phyloP scores from a whole-genome alignment of 768 basidiomycete species.

The Rossbeevera mucosa region DNA sequence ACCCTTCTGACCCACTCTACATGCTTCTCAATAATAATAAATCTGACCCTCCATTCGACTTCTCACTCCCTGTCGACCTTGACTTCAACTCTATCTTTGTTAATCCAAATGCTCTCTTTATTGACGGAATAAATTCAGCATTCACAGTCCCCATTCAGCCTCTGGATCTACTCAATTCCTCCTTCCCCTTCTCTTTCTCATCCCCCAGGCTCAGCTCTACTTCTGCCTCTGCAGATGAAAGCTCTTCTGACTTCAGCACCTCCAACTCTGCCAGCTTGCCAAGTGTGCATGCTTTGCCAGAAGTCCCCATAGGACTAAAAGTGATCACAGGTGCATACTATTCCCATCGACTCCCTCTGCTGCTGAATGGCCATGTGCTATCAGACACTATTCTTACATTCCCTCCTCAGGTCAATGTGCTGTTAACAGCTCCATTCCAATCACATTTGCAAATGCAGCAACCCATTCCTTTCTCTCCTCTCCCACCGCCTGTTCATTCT shows the following conservation, averaged over 20 bases:
- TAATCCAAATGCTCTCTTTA: constrained; percentile 60
- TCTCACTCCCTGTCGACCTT: constrained; percentile 50
- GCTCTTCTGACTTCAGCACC: constrained; percentile 16
- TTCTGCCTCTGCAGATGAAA: constrained; percentile 30
- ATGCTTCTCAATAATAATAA: constrained; percentile 49
- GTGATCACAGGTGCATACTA: constrained; percentile 17
- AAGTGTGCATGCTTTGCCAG: constrained; percentile 32
- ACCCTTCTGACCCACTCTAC: constrained; percentile 56
- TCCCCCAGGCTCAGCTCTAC: constrained; percentile 31
- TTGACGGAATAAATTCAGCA: constrained; percentile 29
- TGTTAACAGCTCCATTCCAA: constrained; percentile 34
- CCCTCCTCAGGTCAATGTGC: constrained; percentile 11
- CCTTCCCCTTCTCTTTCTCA: constrained; percentile 43
- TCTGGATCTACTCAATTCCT: constrained; percentile 24
- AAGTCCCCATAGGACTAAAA: constrained; percentile 19
- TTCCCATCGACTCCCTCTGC: neutral
- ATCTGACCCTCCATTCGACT: constrained; percentile 35
- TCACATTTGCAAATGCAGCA: constrained; percentile 23
- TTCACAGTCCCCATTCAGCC: constrained; percentile 22
- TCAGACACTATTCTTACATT: constrained; percentile 20
- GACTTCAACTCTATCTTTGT: constrained; percentile 58
- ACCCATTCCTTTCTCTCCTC: constrained; percentile 36
- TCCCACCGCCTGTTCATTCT: constrained; percentile 29
- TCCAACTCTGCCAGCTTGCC: constrained; percentile 26
- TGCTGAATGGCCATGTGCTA: constrained; percentile 15